Conservation (phyloP, 1,284 basidiomycete species). For the Austroboletus olivaceoglutinosus region DNA sequence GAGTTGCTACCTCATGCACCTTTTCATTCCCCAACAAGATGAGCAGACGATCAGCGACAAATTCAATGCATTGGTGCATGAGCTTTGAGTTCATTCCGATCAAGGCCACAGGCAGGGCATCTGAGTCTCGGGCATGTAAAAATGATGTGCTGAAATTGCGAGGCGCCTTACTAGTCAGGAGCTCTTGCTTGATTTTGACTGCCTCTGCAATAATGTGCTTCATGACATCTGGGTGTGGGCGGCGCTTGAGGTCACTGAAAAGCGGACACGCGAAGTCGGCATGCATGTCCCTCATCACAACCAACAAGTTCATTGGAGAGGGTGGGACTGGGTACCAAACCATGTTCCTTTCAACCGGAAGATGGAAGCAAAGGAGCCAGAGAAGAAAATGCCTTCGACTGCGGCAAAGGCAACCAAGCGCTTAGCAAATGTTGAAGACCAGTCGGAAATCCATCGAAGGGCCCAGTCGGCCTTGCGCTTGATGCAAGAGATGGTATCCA, state of each 20-base stretch:
- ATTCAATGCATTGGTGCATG: slow-evolving; percentile 96
- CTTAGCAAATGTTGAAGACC: slow-evolving; percentile 81
- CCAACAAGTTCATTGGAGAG: slow-evolving; percentile 98
- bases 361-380: slow-evolving; percentile 90
- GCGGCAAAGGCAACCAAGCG: slow-evolving; percentile 94
- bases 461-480: slow-evolving; percentile 94
- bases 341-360: slow-evolving; percentile 99
- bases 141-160: no score
- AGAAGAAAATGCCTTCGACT: slow-evolving; percentile 98
- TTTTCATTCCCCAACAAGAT: no score
- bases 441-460: slow-evolving; percentile 88
- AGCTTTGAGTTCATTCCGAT: slow-evolving; percentile 83
- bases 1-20: no score
- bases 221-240: slow-evolving; percentile 80
- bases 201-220: slow-evolving; percentile 76
- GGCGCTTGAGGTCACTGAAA: slow-evolving; percentile 79
- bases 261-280: slow-evolving; percentile 97
- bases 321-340: slow-evolving; percentile 95
- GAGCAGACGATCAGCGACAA: slow-evolving; percentile 93
- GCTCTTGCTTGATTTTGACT: slow-evolving; percentile 81
- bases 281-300: slow-evolving; percentile 95
- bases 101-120: slow-evolving; percentile 68
- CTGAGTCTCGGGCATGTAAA: slow-evolving; percentile 35
- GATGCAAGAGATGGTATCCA: slow-evolving; percentile 92
- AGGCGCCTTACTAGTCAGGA: slow-evolving; percentile 65